phyloP scores from a whole-genome alignment of 805 yeast species.

The Zygoascus flipseniorum region DNA sequence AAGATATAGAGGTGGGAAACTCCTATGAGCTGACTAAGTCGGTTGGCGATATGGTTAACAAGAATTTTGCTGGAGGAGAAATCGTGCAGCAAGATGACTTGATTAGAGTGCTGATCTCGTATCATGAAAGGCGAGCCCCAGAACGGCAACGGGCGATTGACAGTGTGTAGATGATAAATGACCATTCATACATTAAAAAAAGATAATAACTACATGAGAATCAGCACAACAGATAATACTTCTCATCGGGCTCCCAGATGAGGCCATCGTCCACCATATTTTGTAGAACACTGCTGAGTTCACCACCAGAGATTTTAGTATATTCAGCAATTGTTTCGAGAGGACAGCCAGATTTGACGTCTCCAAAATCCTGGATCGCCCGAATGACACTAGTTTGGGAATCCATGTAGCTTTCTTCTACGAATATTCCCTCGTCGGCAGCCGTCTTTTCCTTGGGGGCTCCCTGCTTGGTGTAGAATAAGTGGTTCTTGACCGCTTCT shows the following conservation, averaged over 20 bases:
- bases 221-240: not conserved
- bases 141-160: not conserved
- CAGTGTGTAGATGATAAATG: not conserved
- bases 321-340: not conserved
- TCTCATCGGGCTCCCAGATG: not conserved
- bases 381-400: not conserved
- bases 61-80: constrained; percentile 47
- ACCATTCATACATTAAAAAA: not conserved
- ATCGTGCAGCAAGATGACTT: constrained; percentile 48
- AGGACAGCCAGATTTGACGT: not conserved
- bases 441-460: not conserved
- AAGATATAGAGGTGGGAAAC: constrained; percentile 35
- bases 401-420: not conserved
- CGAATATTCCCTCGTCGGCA: constrained; percentile 6
- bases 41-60: constrained; percentile 38
- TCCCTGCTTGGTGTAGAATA: constrained; percentile 3
- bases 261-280: not conserved
- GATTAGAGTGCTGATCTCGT: constrained; percentile 51
- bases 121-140: not conserved
- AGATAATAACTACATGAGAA: not conserved
- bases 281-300: not conserved
- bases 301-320: not conserved
- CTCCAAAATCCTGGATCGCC: not conserved
- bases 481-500: constrained; percentile 36
- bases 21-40: constrained; percentile 48